Base-by-base conservation (phyloP, 805 yeast genomes). In the Barnettozyma siamensis region DNA sequence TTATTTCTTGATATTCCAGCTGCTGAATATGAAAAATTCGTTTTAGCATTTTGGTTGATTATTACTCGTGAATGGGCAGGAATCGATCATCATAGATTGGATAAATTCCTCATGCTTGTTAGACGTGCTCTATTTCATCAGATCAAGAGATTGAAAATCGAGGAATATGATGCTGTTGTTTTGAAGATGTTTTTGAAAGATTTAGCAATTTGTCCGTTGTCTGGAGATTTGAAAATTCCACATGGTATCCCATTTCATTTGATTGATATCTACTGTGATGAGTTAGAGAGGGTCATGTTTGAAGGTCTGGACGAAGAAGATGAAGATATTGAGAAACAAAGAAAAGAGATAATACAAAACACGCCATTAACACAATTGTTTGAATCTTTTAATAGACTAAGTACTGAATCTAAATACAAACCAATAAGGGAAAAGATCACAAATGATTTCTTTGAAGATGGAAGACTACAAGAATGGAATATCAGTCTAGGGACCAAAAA, bases 201-300 rank as follows among this genome's bases (percentile, higher is more conserved):
- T 15, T 51, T 69, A 45, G 59, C 54, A 36, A 58, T 64, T 41
- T 60, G 69, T 24, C 78, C 82, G 29, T 64, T 82, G 37, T 74
- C 81, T 47, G 83, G 81, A 6, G 79, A 76, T 47, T 59, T 63
- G 30, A 72, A 74, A 48, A 67, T 80, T 19, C 82, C 94, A 33
- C 75, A 74, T 49, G 93, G 93, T 19, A 72, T 93, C 39, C 81
- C 95, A 15, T 77, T 84, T 59, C 99, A 91, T 65, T 62, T 91
- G 31, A 72, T 85, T 45, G 98, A 93, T 63, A 78, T 93, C 7
- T 79, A 77, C 58, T 60, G 85, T 30, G 97, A 88, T 51, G 99
- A 91, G 63, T 64, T 91, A 45, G 95, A 84, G 55, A 73, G 72
- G 47, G 75, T 81, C 2, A 58, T 82, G 41, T 76, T 76, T 47